Percentiles rank a stretch among this genome's conserved stretches.
Evolutionary conservation across 495 filamentous ascomycete species (phyloP).

Genomic region (Aspergillus avenaceus): DNA sequence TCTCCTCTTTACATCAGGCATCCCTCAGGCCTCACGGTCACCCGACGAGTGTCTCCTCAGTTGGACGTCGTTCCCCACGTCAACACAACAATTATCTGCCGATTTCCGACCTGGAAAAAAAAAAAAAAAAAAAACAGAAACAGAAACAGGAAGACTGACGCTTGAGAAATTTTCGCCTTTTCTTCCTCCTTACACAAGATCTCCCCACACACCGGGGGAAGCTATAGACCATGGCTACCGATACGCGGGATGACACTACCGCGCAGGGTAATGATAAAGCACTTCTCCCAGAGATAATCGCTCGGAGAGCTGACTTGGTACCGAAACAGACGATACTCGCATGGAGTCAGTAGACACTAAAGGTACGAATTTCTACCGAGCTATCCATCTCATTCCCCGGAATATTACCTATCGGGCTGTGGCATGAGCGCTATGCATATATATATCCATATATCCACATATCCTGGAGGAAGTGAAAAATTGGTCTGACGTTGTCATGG

Average conservation of each 20-base stretch:
- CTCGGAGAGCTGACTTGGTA: background rate
- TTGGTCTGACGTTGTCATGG: conserved; percentile 9
- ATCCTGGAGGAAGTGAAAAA: too few relatives aligned
- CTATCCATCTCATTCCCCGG: too few relatives aligned
- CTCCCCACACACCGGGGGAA: background rate
- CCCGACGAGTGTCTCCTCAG: background rate
- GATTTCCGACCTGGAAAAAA: too few relatives aligned
- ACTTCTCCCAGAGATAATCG: background rate
- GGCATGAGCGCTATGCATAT: too few relatives aligned
- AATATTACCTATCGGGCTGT: too few relatives aligned
- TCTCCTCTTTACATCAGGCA: background rate
- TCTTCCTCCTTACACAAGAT: too few relatives aligned
- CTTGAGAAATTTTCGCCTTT: too few relatives aligned
- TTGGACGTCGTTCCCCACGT: background rate
- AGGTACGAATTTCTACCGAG: conserved; percentile 1
- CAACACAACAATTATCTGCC: background rate
- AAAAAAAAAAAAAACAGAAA: too few relatives aligned
- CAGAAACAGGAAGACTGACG: too few relatives aligned
- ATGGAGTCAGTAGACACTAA: background rate
- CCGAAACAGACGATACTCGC: background rate
- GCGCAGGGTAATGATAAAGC: background rate
- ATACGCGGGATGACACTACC: background rate
- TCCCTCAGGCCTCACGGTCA: background rate
- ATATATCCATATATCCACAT: too few relatives aligned
- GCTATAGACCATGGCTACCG: background rate